These are phyloP conservation scores for Chrysopogon serrulatus DNA, from an alignment of 176 grass and related monocot species.

Conservation along the genomic window DNA sequence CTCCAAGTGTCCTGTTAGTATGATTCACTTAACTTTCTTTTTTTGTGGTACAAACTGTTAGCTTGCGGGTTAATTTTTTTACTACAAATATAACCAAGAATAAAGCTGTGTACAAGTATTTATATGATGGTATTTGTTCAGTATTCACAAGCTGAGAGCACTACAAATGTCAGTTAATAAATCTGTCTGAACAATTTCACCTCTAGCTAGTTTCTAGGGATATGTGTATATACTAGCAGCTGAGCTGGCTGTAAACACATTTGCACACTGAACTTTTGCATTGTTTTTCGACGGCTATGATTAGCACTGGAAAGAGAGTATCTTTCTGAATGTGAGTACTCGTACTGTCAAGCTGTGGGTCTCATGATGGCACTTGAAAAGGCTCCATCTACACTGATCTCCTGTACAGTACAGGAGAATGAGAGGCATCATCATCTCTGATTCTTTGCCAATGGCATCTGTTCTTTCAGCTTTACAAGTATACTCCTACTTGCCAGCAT, in stretches of 20 bases:
- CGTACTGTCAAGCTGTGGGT: slow-evolving; percentile 25
- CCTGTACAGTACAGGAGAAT: neutral
- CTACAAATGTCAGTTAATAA: neutral
- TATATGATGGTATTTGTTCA: neutral
- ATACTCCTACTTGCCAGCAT: slow-evolving; percentile 5
- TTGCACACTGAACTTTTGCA: neutral
- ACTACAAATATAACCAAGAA: neutral
- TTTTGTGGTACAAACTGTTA: neutral
- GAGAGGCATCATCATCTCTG: slow-evolving; percentile 20
- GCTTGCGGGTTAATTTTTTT: neutral
- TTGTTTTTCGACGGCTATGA: slow-evolving; percentile 16
- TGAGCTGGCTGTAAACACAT: neutral
- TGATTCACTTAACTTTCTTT: neutral
- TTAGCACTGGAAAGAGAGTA: slow-evolving; percentile 24
- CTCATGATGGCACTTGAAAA: slow-evolving; percentile 42
- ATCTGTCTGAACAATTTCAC: neutral
- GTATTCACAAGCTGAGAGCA: neutral
- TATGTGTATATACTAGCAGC: neutral
- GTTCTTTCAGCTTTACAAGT: slow-evolving; percentile 23
- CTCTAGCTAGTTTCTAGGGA: slow-evolving; percentile 22
- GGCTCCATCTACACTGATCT: slow-evolving; percentile 29
- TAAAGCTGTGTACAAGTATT: neutral
- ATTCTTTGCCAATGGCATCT: slow-evolving; percentile 30
- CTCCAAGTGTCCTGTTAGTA: neutral
- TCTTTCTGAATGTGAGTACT: slow-evolving; percentile 31